phyloP scores from a whole-genome alignment of 352 stramenopile species.

The Globisporangium okanoganense region DNA sequence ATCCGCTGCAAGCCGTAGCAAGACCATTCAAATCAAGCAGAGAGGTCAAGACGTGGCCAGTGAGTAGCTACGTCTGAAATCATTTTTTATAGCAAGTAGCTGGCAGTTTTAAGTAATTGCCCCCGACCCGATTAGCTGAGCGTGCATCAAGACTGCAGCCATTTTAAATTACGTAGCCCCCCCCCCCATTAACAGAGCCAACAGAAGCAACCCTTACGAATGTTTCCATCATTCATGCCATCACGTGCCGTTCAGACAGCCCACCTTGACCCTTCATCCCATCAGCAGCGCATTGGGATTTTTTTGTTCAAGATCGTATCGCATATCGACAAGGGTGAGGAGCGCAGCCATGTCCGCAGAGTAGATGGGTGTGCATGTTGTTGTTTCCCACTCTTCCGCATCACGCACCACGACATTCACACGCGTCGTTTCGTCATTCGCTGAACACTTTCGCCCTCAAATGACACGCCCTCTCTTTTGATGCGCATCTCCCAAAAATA shows the following conservation, averaged over 20 bases:
- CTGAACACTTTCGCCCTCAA: not conserved
- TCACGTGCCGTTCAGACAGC: not conserved
- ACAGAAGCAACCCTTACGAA: not conserved
- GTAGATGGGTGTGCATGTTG: too few relatives aligned
- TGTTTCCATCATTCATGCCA: not conserved
- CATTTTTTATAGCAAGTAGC: slow-evolving; percentile 4
- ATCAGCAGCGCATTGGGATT: not conserved
- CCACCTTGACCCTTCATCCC: not conserved
- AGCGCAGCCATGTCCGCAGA: too few relatives aligned
- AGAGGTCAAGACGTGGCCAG: not conserved
- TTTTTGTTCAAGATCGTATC: not conserved
- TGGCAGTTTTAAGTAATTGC: not conserved
- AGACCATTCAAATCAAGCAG: too few relatives aligned
- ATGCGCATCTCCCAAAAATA: not conserved
- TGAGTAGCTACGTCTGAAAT: not conserved
- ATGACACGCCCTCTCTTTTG: not conserved
- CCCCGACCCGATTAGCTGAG: not conserved
- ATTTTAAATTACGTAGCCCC: not conserved
- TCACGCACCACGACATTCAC: not conserved
- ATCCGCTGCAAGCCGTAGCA: not conserved
- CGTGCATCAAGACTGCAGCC: not conserved
- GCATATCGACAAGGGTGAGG: slow-evolving; percentile 1
- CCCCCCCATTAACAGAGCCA: not conserved
- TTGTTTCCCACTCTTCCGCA: not conserved
- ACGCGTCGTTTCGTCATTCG: slow-evolving; percentile 6